phyloP scores from a whole-genome alignment of 257 asterid species.

The Verbena officinalis region DNA sequence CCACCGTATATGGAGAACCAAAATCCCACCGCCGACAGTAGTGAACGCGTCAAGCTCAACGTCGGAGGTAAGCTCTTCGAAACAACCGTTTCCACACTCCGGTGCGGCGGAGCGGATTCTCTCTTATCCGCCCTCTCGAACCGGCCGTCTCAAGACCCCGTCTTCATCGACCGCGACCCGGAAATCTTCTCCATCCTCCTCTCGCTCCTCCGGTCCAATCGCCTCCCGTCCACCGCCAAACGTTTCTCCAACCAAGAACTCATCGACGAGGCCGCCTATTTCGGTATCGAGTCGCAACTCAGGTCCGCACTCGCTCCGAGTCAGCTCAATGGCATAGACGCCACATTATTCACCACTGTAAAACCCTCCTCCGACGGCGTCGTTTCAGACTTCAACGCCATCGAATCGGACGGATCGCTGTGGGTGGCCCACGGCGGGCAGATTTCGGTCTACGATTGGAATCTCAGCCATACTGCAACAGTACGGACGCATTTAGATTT shows the following conservation, averaged over 20 bases:
- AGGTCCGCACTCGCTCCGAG: constrained; percentile 74
- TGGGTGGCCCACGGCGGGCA: constrained; percentile 96
- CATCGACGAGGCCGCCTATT: constrained; percentile 78
- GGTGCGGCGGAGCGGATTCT: constrained; percentile 85
- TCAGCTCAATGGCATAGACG: constrained; percentile 68
- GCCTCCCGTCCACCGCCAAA: constrained; percentile 87
- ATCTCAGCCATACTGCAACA: constrained; percentile 59
- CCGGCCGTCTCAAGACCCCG: constrained; percentile 53
- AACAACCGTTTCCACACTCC: constrained; percentile 81
- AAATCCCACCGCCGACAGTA: constrained; percentile 33
- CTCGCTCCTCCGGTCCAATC: constrained; percentile 85
- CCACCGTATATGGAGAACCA: constrained; percentile 46
- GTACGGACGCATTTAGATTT: constrained; percentile 81
- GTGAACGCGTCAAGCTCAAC: constrained; percentile 83
- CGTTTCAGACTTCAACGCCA: constrained; percentile 79
- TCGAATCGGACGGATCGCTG: constrained; percentile 72
- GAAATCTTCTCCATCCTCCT: constrained; percentile 82
- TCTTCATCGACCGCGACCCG: constrained; percentile 97
- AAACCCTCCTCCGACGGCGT: constrained; percentile 66
- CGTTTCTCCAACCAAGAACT: constrained; percentile 82
- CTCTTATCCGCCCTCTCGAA: constrained; percentile 67
- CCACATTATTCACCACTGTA: constrained; percentile 52
- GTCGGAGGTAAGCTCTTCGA: constrained; percentile 96
- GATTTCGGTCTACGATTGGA: constrained; percentile 90
- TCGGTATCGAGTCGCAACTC: constrained; percentile 82